These are phyloP conservation scores for Russula dissimulans DNA, from an alignment of 768 basidiomycete genomes.

Conservation along the genomic window DNA sequence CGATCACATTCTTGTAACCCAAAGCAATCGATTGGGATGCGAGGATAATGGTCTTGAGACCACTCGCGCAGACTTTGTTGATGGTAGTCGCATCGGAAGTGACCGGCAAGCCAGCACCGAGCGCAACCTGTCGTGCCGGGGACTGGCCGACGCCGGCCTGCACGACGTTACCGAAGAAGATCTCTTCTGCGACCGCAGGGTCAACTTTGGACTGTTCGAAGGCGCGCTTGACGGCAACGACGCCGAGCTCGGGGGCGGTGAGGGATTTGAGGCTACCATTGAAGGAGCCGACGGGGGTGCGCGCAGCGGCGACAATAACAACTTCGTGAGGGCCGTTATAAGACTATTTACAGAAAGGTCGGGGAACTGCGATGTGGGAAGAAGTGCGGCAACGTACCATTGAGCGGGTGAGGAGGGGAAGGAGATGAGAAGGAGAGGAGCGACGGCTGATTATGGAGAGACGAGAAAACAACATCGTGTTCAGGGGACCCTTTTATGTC, in stretches of 20 bases:
- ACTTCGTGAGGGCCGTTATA: conserved; percentile 55
- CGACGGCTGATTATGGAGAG: conserved; percentile 34
- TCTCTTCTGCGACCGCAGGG: conserved; percentile 81
- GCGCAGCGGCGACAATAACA: conserved; percentile 87
- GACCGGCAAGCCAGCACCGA: conserved; percentile 73
- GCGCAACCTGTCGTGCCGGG: conserved; percentile 96
- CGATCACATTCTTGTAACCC: conserved; percentile 79
- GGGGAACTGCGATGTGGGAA: not conserved
- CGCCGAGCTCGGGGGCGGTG: conserved; percentile 87
- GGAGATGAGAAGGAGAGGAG: conserved; percentile 27
- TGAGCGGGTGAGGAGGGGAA: conserved; percentile 22
- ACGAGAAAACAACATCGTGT: conserved; percentile 20
- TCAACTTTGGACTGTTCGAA: conserved; percentile 71
- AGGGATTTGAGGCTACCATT: conserved; percentile 83
- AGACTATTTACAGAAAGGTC: conserved; percentile 21
- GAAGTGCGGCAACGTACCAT: conserved; percentile 21
- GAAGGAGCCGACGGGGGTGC: conserved; percentile 91
- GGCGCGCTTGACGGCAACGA: conserved; percentile 83
- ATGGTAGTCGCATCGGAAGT: conserved; percentile 95
- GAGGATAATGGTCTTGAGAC: conserved; percentile 91
- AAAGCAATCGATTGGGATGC: conserved; percentile 84
- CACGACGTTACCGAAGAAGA: conserved; percentile 96
- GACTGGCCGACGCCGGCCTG: conserved; percentile 97
- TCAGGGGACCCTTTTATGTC: not conserved
- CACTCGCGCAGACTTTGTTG: conserved; percentile 99